Conservation (phyloP, 331 rosid species). For the Erythrophleum ivorense region DNA sequence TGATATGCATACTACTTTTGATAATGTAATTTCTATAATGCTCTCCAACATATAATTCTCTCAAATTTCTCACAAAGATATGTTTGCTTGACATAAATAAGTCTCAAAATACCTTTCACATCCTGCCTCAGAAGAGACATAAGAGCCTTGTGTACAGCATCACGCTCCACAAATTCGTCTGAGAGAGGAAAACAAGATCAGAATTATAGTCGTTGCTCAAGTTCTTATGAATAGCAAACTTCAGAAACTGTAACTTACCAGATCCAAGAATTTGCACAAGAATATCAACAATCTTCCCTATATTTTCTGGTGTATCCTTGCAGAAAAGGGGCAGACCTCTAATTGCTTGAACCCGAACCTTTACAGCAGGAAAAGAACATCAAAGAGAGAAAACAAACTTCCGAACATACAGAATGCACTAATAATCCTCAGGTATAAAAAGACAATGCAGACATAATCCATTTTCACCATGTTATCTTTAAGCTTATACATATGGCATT, state of each 20-base stretch:
- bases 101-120: conserved; percentile 74
- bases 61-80: not conserved
- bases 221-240: conserved; percentile 10
- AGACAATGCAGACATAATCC: not conserved
- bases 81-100: conserved; percentile 15
- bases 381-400: conserved; percentile 26
- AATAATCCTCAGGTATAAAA: not conserved
- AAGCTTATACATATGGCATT: not conserved
- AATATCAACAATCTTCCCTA: conserved; percentile 93
- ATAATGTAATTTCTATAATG: not conserved
- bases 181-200: conserved; percentile 38
- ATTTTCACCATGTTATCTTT: not conserved
- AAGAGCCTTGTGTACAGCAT: conserved; percentile 97
- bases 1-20: not conserved
- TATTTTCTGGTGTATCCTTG: conserved; percentile 94
- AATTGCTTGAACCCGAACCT: conserved; percentile 99
- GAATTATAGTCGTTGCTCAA: conserved; percentile 31
- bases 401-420: not conserved
- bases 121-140: conserved; percentile 97
- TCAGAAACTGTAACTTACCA: conserved; percentile 56
- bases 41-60: conserved; percentile 8
- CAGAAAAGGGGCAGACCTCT: conserved; percentile 99
- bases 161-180: conserved; percentile 99
- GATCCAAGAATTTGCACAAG: conserved; percentile 91
- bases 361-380: conserved; percentile 33